phyloP scores from a whole-genome alignment of 495 filamentous ascomycete genomes.

The Pyronema domesticum region DNA sequence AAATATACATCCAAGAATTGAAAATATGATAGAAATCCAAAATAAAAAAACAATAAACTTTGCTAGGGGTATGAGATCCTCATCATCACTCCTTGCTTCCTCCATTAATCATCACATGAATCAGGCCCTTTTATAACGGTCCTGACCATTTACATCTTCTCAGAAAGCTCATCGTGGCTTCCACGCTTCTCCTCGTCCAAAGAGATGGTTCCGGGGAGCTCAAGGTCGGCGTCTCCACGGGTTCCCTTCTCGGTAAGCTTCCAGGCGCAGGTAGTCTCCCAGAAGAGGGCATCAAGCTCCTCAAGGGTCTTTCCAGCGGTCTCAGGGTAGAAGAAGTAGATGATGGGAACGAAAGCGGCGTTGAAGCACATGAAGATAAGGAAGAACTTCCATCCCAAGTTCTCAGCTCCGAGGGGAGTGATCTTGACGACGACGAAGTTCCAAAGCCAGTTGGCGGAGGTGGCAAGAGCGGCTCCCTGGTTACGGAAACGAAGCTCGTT shows the following conservation, averaged over 20 bases:
- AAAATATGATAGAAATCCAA: no score
- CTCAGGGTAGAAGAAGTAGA: conserved; percentile 47
- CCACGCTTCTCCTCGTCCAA: conserved; percentile 8
- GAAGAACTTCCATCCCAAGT: conserved; percentile 44
- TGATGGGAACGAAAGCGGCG: conserved; percentile 39
- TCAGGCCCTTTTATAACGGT: no score
- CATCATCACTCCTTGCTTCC: no score
- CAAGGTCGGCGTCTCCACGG: neutral
- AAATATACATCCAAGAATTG: no score
- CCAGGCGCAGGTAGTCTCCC: conserved; percentile 11
- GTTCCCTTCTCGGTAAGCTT: conserved; percentile 9
- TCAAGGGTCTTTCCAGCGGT: conserved; percentile 26
- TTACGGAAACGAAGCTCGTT: conserved; percentile 39
- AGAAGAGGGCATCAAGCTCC: conserved; percentile 11
- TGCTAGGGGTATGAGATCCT: no score
- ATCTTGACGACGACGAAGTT: conserved; percentile 45
- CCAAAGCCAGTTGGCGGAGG: conserved; percentile 44
- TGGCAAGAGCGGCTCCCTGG: conserved; percentile 38
- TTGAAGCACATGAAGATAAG: conserved; percentile 48
- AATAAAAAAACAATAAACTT: no score
- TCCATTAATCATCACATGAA: no score
- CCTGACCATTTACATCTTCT: neutral
- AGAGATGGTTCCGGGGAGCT: neutral
- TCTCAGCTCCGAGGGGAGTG: conserved; percentile 42
- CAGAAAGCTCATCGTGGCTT: neutral